Evolutionary conservation across 2,329 filamentous ascomycete species (phyloP), one percentile per base, ranked within the genome.

Genomic region (Botryotinia narcissicola): DNA sequence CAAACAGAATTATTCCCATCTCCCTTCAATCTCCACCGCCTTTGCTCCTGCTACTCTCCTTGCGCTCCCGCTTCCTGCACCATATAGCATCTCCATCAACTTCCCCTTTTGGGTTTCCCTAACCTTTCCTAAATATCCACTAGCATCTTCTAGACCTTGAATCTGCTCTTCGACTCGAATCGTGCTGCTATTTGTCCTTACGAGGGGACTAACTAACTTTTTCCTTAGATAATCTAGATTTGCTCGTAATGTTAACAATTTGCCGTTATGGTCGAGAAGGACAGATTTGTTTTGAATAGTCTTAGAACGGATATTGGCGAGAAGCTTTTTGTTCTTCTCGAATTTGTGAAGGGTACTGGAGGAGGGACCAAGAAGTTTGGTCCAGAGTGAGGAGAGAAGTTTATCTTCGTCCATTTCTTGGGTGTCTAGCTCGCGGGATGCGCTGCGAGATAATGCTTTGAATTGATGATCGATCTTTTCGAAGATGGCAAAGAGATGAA

Each of bases 401-500:
- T 97, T 94, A 75, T 90, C 90, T 81, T 97, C 93, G 44, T 90
- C 86, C 60, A 91, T 90, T 76, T 97, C 93, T 80, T 98, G 94
- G 9, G 89, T 88, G 75, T 92, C 91, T 32, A 91, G 90, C 83
- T 98, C 95, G 78, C 94, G 93, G 72, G 93, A 91, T 16, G 97
- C 94, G 8, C 90, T 92, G 75, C 94, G 91, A 76, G 93, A 93
- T 0, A 98, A 87, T 81, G 96, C 97, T 75, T 94, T 87, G 83
- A 98, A 97, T 81, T 97, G 94, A 71, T 90, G 89, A 83, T 98
- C 95, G 78, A 98, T 94, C 74, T 91, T 89, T 81, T 97, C 94
- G 82, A 98, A 98, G n/a, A 97, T 90, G 5, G 89, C 89, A 82
- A 97, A 97, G 22, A 98, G 89, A 1, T 90, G 88, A 2, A 94